Percentiles rank a stretch among this genome's conserved stretches.
Evolutionary conservation across 371 early-diverging fungal genomes (phyloP).

Genomic region (Batkoa obscura): DNA sequence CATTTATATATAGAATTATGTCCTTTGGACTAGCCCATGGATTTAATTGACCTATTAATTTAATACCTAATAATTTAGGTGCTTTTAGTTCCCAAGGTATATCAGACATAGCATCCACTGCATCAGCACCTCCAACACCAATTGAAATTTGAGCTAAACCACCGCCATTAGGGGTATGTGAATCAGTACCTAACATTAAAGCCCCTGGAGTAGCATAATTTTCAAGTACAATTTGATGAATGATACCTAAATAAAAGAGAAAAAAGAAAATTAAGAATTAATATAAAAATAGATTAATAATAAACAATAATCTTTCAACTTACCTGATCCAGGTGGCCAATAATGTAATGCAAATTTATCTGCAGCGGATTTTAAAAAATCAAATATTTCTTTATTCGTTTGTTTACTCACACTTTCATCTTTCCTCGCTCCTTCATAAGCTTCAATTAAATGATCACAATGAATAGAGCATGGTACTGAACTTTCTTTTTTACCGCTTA

Average conservation of each 20-base stretch:
- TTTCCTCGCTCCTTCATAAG: slow-evolving; percentile 46
- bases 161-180: slow-evolving; percentile 61
- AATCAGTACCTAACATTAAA: slow-evolving; percentile 75
- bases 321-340: slow-evolving; percentile 79
- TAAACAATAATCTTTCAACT: too few species aligned
- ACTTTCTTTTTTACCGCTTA: slow-evolving; percentile 60
- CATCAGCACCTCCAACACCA: slow-evolving; percentile 94
- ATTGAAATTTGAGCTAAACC: slow-evolving; percentile 90
- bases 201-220: slow-evolving; percentile 85
- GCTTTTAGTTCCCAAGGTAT: slow-evolving; percentile 95
- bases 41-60: slow-evolving; percentile 64
- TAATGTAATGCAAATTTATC: slow-evolving; percentile 73
- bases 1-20: slow-evolving; percentile 7
- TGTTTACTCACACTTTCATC: slow-evolving; percentile 44
- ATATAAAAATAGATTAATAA: too few species aligned
- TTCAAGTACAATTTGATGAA: slow-evolving; percentile 84
- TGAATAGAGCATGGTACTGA: slow-evolving; percentile 80
- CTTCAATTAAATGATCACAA: slow-evolving; percentile 85
- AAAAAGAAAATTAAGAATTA: too few species aligned
- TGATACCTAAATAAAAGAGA: too few species aligned
- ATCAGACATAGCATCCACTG: slow-evolving; percentile 94
- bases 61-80: slow-evolving; percentile 81
- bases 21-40: slow-evolving; percentile 89
- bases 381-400: slow-evolving; percentile 67
- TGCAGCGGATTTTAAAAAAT: slow-evolving; percentile 58